Base-by-base conservation (phyloP, 1,139 yeast species). In the Saccharomyces uvarum region DNA sequence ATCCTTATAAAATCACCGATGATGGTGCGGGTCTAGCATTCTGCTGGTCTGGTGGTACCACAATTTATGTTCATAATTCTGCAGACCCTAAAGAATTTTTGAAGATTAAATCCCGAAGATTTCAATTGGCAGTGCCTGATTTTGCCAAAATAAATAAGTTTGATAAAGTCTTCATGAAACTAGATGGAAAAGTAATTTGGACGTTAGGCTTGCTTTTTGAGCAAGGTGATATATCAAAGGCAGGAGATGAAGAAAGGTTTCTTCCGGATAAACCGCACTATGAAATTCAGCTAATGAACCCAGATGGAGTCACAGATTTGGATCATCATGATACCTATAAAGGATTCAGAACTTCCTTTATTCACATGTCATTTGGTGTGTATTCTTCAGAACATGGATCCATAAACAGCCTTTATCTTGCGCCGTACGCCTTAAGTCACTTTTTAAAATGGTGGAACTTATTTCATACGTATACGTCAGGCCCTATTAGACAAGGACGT, bases 371-470 rank as follows among this genome's bases (percentile, higher is more conserved):
- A 0, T 75, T 89, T 48, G 79, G 89, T 1, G 79, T 89, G 27
- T 75, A 76, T 56, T 85, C 91, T 1, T 60, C 57, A 3, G 57
- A 55, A 14, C 55, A 60, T 19, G 61, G 69, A 65, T 66, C 83
- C 3, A 77, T 77, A 59, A 89, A 88, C 67, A 77, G 88, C 6
- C 77, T 83, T 0, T 89, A 88, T 67, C 71, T 89, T 49, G 80
- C 96, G 0, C 96, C 96, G 0, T 72, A 79, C 52, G 76, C 85
- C 0, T 75, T 88, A 58, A 70, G 74, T 2, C 89, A 88, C 64
- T 89, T 90, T 71, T 78, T 79, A 62, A 72, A 73, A 47, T 90
- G 97, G 97, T 89, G 96, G 95, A 71, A 77, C 53, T 75, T 84
- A 51, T 81, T 90, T 62, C 80, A 82, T 46, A 81, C 88, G 38